Conservation (phyloP, 768 basidiomycete genomes). For the Lactifluus echinatus region DNA sequence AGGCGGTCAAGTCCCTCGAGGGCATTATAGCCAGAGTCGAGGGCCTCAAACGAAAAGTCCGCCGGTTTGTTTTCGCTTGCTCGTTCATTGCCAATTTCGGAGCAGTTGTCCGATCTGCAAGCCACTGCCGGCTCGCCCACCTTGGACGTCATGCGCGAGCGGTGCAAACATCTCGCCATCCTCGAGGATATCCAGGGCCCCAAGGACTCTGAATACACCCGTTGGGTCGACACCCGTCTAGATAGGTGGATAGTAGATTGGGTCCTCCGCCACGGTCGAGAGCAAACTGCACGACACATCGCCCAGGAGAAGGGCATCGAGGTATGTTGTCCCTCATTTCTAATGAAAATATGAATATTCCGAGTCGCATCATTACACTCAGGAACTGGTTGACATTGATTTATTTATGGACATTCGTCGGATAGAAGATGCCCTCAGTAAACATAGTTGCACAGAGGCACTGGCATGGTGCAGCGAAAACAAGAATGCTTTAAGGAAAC, state of each 20-base stretch:
- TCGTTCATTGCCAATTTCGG: constrained; percentile 4
- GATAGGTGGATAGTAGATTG: constrained; percentile 93
- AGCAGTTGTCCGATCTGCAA: constrained; percentile 44
- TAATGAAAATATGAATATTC: background rate
- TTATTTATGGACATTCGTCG: constrained; percentile 82
- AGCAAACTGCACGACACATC: constrained; percentile 65
- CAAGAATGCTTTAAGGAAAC: constrained; percentile 83
- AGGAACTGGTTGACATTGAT: constrained; percentile 87
- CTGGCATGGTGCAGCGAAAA: constrained; percentile 96
- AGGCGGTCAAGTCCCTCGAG: constrained; percentile 50
- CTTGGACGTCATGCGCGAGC: constrained; percentile 64
- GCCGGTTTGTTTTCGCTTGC: constrained; percentile 13
- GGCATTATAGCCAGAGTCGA: constrained; percentile 69
- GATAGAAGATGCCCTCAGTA: constrained; percentile 72
- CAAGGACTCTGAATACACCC: constrained; percentile 49
- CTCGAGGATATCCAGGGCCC: constrained; percentile 49
- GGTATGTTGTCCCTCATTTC: constrained; percentile 34
- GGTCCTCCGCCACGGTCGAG: constrained; percentile 72
- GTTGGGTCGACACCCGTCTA: constrained; percentile 74
- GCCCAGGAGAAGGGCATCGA: constrained; percentile 74
- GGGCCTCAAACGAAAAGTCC: constrained; percentile 82
- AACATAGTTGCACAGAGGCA: constrained; percentile 79
- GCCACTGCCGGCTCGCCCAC: constrained; percentile 43
- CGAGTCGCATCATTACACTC: constrained; percentile 16
- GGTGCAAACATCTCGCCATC: constrained; percentile 59